Evolutionary conservation across 345 rosid genomes (phyloP), one percentile per base, ranked within the genome.

Genomic region (Lepidium africanum): DNA sequence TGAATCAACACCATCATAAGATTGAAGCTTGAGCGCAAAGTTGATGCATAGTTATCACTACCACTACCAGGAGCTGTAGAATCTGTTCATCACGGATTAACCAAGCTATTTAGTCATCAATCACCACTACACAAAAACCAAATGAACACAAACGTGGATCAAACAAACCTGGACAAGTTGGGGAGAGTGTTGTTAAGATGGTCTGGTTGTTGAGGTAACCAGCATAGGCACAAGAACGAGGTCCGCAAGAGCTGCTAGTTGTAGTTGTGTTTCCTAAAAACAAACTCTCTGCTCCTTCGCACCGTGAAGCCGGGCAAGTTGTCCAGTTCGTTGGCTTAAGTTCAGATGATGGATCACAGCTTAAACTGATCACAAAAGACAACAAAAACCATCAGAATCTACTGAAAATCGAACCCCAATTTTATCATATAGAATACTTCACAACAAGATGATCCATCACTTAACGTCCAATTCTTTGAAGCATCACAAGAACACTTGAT

Each of bases 401-500:
- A 36, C 5, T 10, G 19, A 30, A 70, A 41, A 38, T 16, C 7
- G 7, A 30, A 30, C 33, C 12, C 5, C 25, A 37, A 46, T 27
- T 27, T 56, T 62, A 27, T 70, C 36, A 6, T 27, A 17, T 25
- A 9, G 48, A 37, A 59, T 41, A 59, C 45, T 48, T 14, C 35
- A 56, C 57, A 30, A 30, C 54, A 21, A 38, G 14, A 54, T 35
- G 46, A 21, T 27, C 9, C 7, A 6, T 42, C 23, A 81, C 91
- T 81, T 66, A 30, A 88, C 96, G 67, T 88, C 91, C 82, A 80
- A 76, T 87, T 86, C 25, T 68, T 83, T 0, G 90, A 64, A 16
- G 96, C 65, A 33, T 64, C 69, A 62, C 96, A 88, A 2, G 71
- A 53, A 84, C 97, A 88, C 67, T 50, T 81, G 64, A 91, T 85